Evolutionary conservation across 2,329 filamentous ascomycete species (phyloP), one percentile per base, ranked within the genome.

Genomic region (Aspergillus awamori): DNA sequence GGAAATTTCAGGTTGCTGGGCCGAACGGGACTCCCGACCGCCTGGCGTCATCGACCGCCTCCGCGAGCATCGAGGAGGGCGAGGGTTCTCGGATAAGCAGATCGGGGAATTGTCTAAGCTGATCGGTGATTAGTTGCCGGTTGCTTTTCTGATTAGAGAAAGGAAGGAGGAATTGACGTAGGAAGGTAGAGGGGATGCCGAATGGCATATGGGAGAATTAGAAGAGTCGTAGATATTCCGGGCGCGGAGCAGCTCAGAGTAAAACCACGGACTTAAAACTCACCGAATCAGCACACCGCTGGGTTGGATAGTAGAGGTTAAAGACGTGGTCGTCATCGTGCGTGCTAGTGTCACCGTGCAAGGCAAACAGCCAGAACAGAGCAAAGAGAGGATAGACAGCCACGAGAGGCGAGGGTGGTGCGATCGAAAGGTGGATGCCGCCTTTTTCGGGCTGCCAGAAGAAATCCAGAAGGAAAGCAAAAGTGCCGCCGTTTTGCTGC

Each of bases 1-100:
- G 30, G 55, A 53, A 41, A 62, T 43, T 39, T 28, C 24, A 30
- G 24, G 26, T 13, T 39, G 41, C 47, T 49, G 36, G 45, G 38
- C 56, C 36, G 28, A 41, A 38, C 47, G 60, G 53, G 47, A 52
- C 36, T 54, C 36, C 62, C 60, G 59, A 64, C 62, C 62, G 62
- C 62, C 62, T 65, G 60, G 30, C 53, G 54, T 45, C 24, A 52
- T 43, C 56, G 22, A 28, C 59, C 38, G 33, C 57, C 33, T 43
- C 48, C 22, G 49, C 26, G 43, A 30, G 15, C 41, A 48, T 36
- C 24, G 30, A 38, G 33, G 13, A 24, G 39, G 38, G 13, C 24
- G 6, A 43, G 43, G 39, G n/a, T 24, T 51, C 26, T 22, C 15
- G 33, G 5, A 22, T 38, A n/a, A 28, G 39, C 45, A 28, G 51